Percentiles rank a stretch among this genome's conserved stretches.
Conservation (phyloP, 2,329 filamentous ascomycete genomes). For the Emydomyces testavorans region DNA sequence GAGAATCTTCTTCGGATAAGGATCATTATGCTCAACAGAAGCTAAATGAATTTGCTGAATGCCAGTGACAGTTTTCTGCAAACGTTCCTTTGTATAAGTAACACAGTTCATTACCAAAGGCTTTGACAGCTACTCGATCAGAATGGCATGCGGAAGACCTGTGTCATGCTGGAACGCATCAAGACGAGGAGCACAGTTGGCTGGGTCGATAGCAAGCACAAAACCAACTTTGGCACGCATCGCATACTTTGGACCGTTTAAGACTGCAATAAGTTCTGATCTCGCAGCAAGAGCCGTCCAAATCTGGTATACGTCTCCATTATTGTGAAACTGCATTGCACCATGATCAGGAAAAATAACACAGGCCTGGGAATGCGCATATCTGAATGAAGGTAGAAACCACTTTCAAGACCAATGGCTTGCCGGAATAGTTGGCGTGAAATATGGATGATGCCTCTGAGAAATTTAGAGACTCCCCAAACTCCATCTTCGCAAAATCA, state of each 20-base stretch:
- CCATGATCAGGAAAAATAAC: slow-evolving; percentile 1
- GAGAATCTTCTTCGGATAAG: slow-evolving; percentile 14
- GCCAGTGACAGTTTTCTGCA: slow-evolving; percentile 8
- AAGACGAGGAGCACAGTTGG: slow-evolving; percentile 6
- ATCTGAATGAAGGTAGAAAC: slow-evolving; percentile 5
- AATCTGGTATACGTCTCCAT: too few species aligned
- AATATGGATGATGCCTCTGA: slow-evolving; percentile 16
- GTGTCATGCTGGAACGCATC: slow-evolving; percentile 10
- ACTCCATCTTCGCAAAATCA: slow-evolving; percentile 11
- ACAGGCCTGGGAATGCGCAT: background rate
- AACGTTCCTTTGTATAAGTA: slow-evolving; percentile 10
- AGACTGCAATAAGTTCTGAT: too few species aligned
- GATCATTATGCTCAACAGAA: slow-evolving; percentile 14
- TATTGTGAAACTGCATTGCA: slow-evolving; percentile 12
- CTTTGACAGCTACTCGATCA: slow-evolving; percentile 16
- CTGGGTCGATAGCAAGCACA: too few species aligned
- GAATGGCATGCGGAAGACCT: slow-evolving; percentile 9
- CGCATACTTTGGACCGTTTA: too few species aligned
- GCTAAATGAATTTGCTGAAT: slow-evolving; percentile 11
- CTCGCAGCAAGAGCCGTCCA: too few species aligned
- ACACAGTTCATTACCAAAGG: slow-evolving; percentile 12
- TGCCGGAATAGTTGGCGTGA: slow-evolving; percentile 12
- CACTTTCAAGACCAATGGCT: slow-evolving; percentile 11
- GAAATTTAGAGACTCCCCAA: slow-evolving; percentile 10
- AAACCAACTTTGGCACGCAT: too few species aligned